A percentile compares a stretch with the other conserved stretches of the same genome.
These are phyloP conservation scores for Beta vulgaris DNA, from an alignment of 148 eudicot genomes.

Conservation along the genomic window DNA sequence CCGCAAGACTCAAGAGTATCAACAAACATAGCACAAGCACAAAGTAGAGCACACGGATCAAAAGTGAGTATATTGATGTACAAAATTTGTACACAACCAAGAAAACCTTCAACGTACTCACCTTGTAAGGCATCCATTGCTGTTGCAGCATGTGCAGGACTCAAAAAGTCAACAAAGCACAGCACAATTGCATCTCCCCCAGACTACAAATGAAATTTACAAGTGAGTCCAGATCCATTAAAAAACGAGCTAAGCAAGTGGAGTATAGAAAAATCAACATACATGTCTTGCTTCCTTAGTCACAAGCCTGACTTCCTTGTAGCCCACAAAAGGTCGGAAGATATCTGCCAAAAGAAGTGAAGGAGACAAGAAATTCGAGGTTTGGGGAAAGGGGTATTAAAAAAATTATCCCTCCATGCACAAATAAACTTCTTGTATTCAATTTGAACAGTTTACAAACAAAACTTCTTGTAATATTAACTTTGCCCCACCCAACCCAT, in stretches of 20 bases:
- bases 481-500: too few species aligned
- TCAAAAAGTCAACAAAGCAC: conserved; percentile 74
- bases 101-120: conserved; percentile 20
- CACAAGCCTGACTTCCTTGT: conserved; percentile 85
- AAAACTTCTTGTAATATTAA: too few species aligned
- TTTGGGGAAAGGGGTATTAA: too few species aligned
- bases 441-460: too few species aligned
- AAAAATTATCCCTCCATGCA: too few species aligned
- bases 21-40: not conserved
- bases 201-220: conserved; percentile 37
- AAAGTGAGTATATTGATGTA: not conserved
- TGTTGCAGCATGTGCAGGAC: conserved; percentile 55
- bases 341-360: conserved; percentile 59
- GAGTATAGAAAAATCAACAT: conserved; percentile 8
- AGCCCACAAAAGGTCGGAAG: conserved; percentile 86
- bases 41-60: not conserved
- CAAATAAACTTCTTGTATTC: too few species aligned
- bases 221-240: conserved; percentile 12
- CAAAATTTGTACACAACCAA: conserved; percentile 29
- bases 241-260: not conserved
- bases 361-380: conserved; percentile 36
- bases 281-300: conserved; percentile 83
- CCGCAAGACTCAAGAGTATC: too few species aligned
- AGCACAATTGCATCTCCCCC: conserved; percentile 72
- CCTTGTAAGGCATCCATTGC: conserved; percentile 43